phyloP scores from a whole-genome alignment of 192 early-diverging fungal genomes.

The Rhizophagus sp. region DNA sequence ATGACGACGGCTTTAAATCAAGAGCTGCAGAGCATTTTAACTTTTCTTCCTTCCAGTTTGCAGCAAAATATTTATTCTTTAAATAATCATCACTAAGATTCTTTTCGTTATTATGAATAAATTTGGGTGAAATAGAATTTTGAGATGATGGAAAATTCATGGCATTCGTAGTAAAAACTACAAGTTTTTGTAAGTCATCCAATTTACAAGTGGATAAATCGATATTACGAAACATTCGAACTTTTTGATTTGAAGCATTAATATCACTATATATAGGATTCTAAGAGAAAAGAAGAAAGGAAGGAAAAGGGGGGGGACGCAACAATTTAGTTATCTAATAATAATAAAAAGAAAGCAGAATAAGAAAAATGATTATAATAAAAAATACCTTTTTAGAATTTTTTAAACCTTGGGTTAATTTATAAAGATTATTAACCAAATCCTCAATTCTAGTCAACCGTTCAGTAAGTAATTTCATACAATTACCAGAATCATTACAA shows the following conservation, averaged over 20 bases:
- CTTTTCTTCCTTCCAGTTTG: background rate
- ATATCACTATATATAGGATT: background rate
- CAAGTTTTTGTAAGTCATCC: background rate
- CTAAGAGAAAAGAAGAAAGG: background rate
- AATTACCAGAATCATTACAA: background rate
- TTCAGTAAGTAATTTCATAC: background rate
- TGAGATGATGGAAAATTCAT: background rate
- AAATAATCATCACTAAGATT: background rate
- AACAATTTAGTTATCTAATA: too few species aligned
- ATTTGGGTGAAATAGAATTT: background rate
- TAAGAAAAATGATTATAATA: background rate
- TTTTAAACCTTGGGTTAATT: background rate
- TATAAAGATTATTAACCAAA: background rate
- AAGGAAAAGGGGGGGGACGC: too few species aligned
- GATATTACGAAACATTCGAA: background rate
- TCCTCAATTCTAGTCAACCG: background rate
- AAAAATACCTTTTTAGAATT: background rate
- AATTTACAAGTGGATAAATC: background rate
- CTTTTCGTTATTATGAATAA: background rate
- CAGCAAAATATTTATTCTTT: background rate
- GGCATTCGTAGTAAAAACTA: background rate
- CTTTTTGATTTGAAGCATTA: background rate
- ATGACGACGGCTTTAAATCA: too few species aligned
- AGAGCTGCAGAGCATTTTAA: background rate
- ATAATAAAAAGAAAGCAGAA: background rate